Conservation (phyloP, 2,329 filamentous ascomycete genomes). For the Fusarium sp. region DNA sequence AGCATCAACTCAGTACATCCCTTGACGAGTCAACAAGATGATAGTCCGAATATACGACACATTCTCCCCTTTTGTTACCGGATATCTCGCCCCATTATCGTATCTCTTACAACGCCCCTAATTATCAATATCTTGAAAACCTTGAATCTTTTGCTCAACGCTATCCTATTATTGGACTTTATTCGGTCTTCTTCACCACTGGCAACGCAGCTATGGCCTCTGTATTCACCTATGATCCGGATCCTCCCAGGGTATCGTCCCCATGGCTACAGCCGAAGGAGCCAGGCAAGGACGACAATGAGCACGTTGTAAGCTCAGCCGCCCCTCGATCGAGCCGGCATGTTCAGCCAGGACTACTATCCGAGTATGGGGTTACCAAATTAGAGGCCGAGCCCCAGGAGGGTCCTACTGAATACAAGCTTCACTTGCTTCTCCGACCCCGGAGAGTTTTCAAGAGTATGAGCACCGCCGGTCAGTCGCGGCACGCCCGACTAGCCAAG, state of each 20-base stretch:
- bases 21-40: constrained; percentile 39
- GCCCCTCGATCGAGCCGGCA: constrained; percentile 42
- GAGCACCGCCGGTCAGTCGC: constrained; percentile 63
- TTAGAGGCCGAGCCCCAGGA: constrained; percentile 92
- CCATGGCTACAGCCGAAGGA: constrained; percentile 80
- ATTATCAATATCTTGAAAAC: constrained; percentile 42
- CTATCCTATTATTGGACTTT: background rate
- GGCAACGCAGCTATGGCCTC: constrained; percentile 75
- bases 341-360: constrained; percentile 56
- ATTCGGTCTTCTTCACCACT: background rate
- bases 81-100: constrained; percentile 19
- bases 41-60: constrained; percentile 38
- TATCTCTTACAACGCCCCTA: constrained; percentile 20
- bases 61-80: constrained; percentile 27
- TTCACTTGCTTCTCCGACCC: constrained; percentile 86
- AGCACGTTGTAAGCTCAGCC: constrained; percentile 29
- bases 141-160: constrained; percentile 14
- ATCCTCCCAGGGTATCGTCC: constrained; percentile 87
- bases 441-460: constrained; percentile 78
- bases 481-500: constrained; percentile 30
- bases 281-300: constrained; percentile 51
- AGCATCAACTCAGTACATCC: constrained; percentile 13
- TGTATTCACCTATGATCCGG: constrained; percentile 93
- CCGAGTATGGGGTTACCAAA: constrained; percentile 75
- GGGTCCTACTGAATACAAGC: constrained; percentile 95